phyloP scores from a whole-genome alignment of 73 alveolate genomes.

The Blepharisma japonicum region DNA sequence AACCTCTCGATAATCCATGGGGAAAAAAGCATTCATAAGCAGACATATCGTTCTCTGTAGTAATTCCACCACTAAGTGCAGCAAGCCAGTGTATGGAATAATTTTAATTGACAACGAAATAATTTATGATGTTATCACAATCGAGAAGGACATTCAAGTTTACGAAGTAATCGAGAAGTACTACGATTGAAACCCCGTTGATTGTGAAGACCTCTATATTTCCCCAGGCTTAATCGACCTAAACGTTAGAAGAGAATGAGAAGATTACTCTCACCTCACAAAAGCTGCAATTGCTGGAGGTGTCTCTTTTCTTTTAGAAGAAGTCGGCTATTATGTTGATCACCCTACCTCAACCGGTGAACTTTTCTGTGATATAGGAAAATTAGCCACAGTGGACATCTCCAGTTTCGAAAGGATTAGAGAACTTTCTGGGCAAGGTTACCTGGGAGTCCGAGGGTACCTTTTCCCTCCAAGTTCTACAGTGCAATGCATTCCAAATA shows the following conservation, averaged over 20 bases:
- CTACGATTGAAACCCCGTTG: slow-evolving; percentile 3
- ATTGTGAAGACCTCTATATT: not conserved
- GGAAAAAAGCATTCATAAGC: not conserved
- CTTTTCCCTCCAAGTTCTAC: not conserved
- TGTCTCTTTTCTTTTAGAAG: not conserved
- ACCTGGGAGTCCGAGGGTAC: not conserved
- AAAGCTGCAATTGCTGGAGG: slow-evolving; percentile 16
- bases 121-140: not conserved
- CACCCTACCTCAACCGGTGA: not conserved
- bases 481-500: not conserved
- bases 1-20: not conserved
- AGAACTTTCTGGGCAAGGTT: too few relatives aligned
- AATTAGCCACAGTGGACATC: not conserved
- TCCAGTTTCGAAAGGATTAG: too few relatives aligned
- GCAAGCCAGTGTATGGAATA: slow-evolving; percentile 8
- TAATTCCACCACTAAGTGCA: not conserved
- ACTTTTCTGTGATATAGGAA: slow-evolving; percentile 1
- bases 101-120: not conserved
- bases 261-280: not conserved
- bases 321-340: not conserved
- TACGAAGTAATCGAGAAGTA: not conserved
- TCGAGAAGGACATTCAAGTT: not conserved
- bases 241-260: slow-evolving; percentile 7
- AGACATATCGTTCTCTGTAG: slow-evolving; percentile 9
- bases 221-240: slow-evolving; percentile 24